Evolutionary conservation across 2,329 filamentous ascomycete species (phyloP).

Genomic region (Apiospora arundinis): DNA sequence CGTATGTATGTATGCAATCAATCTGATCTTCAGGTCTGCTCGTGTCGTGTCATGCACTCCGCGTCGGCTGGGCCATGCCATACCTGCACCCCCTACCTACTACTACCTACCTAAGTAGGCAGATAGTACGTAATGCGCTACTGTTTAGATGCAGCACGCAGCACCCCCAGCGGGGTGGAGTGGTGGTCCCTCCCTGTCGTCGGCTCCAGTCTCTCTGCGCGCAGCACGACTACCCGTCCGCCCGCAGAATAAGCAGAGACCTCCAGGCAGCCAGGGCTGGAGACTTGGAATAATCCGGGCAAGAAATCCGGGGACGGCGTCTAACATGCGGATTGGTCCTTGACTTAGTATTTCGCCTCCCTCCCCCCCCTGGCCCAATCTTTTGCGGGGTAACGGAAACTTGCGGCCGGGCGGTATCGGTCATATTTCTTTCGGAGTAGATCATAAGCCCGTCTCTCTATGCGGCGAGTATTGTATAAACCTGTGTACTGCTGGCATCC

Average conservation of each 20-base stretch:
- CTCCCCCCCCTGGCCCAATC: neutral
- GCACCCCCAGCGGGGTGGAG: neutral
- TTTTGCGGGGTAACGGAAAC: conserved; percentile 14
- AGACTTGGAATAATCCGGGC: neutral
- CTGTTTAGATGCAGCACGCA: neutral
- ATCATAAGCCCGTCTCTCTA: neutral
- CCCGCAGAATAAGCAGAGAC: neutral
- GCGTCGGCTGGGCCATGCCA: neutral
- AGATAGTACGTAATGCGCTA: conserved; percentile 10
- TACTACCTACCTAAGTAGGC: neutral
- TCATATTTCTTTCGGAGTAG: neutral
- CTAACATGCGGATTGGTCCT: neutral
- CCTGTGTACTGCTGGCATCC: neutral
- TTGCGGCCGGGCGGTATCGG: neutral
- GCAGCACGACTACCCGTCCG: neutral
- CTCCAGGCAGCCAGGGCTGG: no score
- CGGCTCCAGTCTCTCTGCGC: neutral
- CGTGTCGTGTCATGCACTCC: conserved; percentile 4
- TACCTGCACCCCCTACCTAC: neutral
- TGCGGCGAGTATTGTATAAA: neutral
- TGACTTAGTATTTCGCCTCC: neutral
- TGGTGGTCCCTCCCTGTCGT: neutral
- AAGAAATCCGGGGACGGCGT: neutral
- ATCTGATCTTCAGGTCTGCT: neutral
- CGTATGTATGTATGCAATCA: neutral